phyloP scores from a whole-genome alignment of 2,329 filamentous ascomycete genomes.

The Pseudogymnoascus sp. region DNA sequence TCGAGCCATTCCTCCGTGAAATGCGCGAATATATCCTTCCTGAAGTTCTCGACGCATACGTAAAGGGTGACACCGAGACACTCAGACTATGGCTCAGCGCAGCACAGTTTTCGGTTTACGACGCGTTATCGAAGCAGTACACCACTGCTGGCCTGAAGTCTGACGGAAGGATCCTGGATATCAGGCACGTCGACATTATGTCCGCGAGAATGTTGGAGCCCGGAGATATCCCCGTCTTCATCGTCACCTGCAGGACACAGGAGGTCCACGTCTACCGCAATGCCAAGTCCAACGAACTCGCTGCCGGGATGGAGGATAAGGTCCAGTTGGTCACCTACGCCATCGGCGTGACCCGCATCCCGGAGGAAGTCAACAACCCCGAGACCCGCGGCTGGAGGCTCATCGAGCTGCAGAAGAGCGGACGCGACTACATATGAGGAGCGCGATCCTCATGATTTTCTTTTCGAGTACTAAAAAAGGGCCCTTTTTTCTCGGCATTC shows the following conservation, averaged over 20 bases:
- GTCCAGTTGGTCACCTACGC: slow-evolving; percentile 98
- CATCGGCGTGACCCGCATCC: slow-evolving; percentile 87
- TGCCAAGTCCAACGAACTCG: slow-evolving; percentile 79
- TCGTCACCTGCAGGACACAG: slow-evolving; percentile 92
- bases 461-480: not conserved
- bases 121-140: slow-evolving; percentile 94
- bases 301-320: slow-evolving; percentile 97
- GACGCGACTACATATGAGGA: slow-evolving; percentile 72
- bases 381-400: slow-evolving; percentile 95
- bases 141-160: slow-evolving; percentile 88
- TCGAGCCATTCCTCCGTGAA: slow-evolving; percentile 90
- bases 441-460: not conserved
- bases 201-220: slow-evolving; percentile 75
- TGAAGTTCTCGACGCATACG: slow-evolving; percentile 94
- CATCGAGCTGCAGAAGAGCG: slow-evolving; percentile 98
- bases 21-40: slow-evolving; percentile 97
- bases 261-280: slow-evolving; percentile 97
- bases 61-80: slow-evolving; percentile 87
- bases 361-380: slow-evolving; percentile 93
- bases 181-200: slow-evolving; percentile 84
- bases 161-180: slow-evolving; percentile 91
- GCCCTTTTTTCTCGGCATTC: not conserved
- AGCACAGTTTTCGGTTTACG: slow-evolving; percentile 93
- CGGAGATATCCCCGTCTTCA: slow-evolving; percentile 88
- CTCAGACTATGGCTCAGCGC: slow-evolving; percentile 94